These are phyloP conservation scores for Pyrenophora seminiperda DNA, from an alignment of 2,329 filamentous ascomycete species.

Conservation along the genomic window DNA sequence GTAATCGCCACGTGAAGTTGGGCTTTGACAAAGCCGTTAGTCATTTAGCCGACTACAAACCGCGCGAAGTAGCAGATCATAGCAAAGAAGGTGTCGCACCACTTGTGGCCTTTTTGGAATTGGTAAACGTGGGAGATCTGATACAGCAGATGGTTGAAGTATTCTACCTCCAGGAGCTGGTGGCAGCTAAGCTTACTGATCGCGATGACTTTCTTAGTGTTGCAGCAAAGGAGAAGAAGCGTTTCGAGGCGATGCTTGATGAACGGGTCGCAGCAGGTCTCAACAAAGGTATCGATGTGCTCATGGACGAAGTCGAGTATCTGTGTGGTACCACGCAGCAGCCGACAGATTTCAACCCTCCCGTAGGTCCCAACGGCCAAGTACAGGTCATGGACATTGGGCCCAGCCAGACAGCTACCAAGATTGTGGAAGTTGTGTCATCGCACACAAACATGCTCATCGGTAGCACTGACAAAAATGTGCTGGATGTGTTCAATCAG, in stretches of 20 bases:
- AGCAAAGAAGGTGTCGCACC: slow-evolving; percentile 79
- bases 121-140: slow-evolving; percentile 96
- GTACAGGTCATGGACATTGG: slow-evolving; percentile 63
- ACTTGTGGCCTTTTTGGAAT: slow-evolving; percentile 91
- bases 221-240: slow-evolving; percentile 93
- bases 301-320: slow-evolving; percentile 98
- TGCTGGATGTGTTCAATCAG: slow-evolving; percentile 97
- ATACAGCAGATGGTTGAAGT: slow-evolving; percentile 99
- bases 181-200: slow-evolving; percentile 80
- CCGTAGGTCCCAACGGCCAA: slow-evolving; percentile 42
- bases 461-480: slow-evolving; percentile 95
- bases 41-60: slow-evolving; percentile 89
- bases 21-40: slow-evolving; percentile 92
- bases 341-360: slow-evolving; percentile 89
- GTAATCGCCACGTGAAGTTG: slow-evolving; percentile 83
- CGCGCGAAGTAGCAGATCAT: slow-evolving; percentile 76
- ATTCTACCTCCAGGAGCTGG: slow-evolving; percentile 95
- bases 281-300: slow-evolving; percentile 96
- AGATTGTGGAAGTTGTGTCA: slow-evolving; percentile 82
- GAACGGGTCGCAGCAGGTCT: slow-evolving; percentile 93
- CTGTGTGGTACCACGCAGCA: slow-evolving; percentile 86
- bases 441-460: slow-evolving; percentile 91
- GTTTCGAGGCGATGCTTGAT: slow-evolving; percentile 98
- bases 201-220: slow-evolving; percentile 94
- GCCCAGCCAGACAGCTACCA: slow-evolving; percentile 76